Evolutionary conservation across 192 early-diverging fungal species (phyloP).

Genomic region (Coemansia sp.): DNA sequence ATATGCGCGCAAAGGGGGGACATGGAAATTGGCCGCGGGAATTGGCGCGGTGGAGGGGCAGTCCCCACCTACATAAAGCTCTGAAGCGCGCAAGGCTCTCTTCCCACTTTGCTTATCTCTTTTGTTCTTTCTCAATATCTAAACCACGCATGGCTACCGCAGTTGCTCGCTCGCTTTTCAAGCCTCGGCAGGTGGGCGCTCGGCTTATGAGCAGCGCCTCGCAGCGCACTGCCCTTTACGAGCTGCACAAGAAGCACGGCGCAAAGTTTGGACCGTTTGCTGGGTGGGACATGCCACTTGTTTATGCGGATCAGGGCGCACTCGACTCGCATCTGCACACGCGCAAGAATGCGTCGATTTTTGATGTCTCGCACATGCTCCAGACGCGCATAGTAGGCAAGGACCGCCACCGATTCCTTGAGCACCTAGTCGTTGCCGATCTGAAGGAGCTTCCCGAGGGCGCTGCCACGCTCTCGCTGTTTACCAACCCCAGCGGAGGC

Average conservation of each 20-base stretch:
- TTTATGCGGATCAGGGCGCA: conserved; percentile 80
- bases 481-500: conserved; percentile 94
- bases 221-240: conserved; percentile 83
- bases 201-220: conserved; percentile 43
- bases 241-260: conserved; percentile 88
- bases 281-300: conserved; percentile 96
- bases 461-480: conserved; percentile 81
- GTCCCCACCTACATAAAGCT: neutral
- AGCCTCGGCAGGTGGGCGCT: neutral
- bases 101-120: neutral
- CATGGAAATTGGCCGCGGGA: neutral
- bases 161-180: conserved; percentile 8
- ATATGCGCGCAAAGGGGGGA: conserved; percentile 7
- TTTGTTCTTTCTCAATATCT: neutral
- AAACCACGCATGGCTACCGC: neutral
- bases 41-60: neutral
- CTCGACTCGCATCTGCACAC: conserved; percentile 90
- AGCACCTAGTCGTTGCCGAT: conserved; percentile 86
- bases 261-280: conserved; percentile 99
- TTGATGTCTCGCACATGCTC: conserved; percentile 99
- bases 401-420: conserved; percentile 85
- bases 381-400: conserved; percentile 87
- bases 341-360: conserved; percentile 84
- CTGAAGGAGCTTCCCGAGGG: conserved; percentile 75
- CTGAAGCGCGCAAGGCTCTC: neutral